These are phyloP conservation scores for Phycomyces nitens DNA, from an alignment of 192 early-diverging fungal species.

Conservation along the genomic window DNA sequence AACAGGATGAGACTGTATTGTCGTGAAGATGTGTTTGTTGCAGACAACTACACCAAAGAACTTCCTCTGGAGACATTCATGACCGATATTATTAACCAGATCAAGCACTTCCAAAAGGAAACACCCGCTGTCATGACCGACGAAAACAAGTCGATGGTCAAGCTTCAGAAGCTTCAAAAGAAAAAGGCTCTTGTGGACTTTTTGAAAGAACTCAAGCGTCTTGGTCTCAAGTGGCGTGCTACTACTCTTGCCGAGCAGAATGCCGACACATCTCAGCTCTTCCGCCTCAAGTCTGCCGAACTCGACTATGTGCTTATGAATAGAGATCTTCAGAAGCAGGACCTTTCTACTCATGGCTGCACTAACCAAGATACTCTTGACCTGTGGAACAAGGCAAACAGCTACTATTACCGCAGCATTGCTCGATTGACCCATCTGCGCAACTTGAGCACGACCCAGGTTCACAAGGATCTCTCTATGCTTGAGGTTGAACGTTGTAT, in stretches of 20 bases:
- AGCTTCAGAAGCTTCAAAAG: slow-evolving; percentile 64
- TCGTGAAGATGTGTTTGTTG: slow-evolving; percentile 35
- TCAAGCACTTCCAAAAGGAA: slow-evolving; percentile 56
- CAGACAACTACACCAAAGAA: slow-evolving; percentile 13
- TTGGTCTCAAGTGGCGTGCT: slow-evolving; percentile 54
- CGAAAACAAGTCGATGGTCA: slow-evolving; percentile 53
- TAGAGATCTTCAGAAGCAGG: slow-evolving; percentile 5
- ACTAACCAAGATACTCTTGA: slow-evolving; percentile 26
- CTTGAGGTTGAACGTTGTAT: slow-evolving; percentile 61
- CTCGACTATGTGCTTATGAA: slow-evolving; percentile 9
- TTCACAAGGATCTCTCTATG: slow-evolving; percentile 58
- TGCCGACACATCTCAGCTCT: slow-evolving; percentile 27
- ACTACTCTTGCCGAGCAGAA: slow-evolving; percentile 24
- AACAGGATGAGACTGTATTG: slow-evolving; percentile 36
- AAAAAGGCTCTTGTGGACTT: slow-evolving; percentile 79
- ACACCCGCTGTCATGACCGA: slow-evolving; percentile 50
- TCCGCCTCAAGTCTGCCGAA: slow-evolving; percentile 14
- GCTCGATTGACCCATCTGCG: slow-evolving; percentile 63
- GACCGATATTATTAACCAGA: slow-evolving; percentile 50
- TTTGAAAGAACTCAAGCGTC: slow-evolving; percentile 62
- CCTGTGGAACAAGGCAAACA: slow-evolving; percentile 55
- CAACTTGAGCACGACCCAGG: slow-evolving; percentile 32
- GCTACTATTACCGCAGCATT: slow-evolving; percentile 67
- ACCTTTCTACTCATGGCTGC: slow-evolving; percentile 5
- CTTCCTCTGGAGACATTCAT: slow-evolving; percentile 46